Conservation (phyloP, 2,329 filamentous ascomycete species). For the Apiospora saccharicola region DNA sequence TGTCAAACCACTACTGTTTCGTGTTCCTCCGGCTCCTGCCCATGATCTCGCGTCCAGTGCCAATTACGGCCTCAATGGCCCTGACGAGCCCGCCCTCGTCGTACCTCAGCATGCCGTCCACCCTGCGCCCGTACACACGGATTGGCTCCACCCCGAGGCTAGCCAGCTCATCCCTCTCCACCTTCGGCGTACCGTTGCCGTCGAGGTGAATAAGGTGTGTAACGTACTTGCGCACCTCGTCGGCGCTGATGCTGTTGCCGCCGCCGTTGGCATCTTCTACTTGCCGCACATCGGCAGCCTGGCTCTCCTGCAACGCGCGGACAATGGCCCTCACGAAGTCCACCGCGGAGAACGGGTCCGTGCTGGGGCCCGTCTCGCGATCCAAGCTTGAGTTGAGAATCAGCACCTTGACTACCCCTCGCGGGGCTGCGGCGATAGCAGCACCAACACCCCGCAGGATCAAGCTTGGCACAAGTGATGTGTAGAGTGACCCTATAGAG, state of each 20-base stretch:
- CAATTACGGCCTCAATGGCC: conserved; percentile 80
- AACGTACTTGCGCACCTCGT: conserved; percentile 70
- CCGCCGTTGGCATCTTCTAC: neutral
- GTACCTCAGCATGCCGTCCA: conserved; percentile 67
- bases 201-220: conserved; percentile 86
- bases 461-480: conserved; percentile 83
- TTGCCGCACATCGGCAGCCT: conserved; percentile 44
- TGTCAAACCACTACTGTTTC: conserved; percentile 28
- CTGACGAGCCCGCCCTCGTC: conserved; percentile 78
- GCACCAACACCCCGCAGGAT: conserved; percentile 79
- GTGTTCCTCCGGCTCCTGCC: conserved; percentile 56
- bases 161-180: conserved; percentile 71
- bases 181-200: conserved; percentile 70
- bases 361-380: conserved; percentile 81
- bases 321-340: conserved; percentile 87
- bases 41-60: conserved; percentile 52
- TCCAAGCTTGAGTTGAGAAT: conserved; percentile 86
- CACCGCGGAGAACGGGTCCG: conserved; percentile 70
- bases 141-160: conserved; percentile 79
- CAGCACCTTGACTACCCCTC: conserved; percentile 70
- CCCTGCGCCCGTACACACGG: conserved; percentile 75
- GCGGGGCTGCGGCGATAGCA: conserved; percentile 54
- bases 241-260: conserved; percentile 33
- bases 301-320: conserved; percentile 74
- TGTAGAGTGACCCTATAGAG: conserved; percentile 93